phyloP scores from a whole-genome alignment of 768 basidiomycete genomes.

The Boletus pseudo-olivaceus region DNA sequence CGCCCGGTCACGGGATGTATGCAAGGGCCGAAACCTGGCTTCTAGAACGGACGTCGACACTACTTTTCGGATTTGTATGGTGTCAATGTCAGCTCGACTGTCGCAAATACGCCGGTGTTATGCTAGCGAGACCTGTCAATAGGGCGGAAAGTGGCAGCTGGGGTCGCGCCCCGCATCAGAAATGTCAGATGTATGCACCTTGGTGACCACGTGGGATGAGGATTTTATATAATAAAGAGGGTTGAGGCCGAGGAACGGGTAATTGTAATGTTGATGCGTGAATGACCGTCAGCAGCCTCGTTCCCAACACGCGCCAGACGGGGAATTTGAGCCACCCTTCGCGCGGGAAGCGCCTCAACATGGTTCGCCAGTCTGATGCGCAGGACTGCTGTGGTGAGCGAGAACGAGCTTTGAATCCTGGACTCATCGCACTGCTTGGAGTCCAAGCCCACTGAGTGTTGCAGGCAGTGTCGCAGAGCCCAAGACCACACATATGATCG shows the following conservation, averaged over 20 bases:
- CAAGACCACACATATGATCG: background rate
- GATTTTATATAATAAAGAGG: slow-evolving; percentile 15
- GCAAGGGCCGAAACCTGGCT: slow-evolving; percentile 7
- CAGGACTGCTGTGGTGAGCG: background rate
- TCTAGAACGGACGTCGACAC: slow-evolving; percentile 13
- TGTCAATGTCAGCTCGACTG: slow-evolving; percentile 1
- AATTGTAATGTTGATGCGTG: slow-evolving; percentile 20
- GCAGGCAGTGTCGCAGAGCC: background rate
- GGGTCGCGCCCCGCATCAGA: slow-evolving; percentile 5
- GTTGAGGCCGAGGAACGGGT: slow-evolving; percentile 23
- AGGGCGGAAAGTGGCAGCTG: background rate
- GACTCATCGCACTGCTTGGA: slow-evolving; percentile 1
- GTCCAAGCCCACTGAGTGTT: background rate
- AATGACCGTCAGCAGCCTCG: slow-evolving; percentile 29
- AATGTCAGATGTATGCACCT: slow-evolving; percentile 10
- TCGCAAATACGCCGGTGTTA: slow-evolving; percentile 4
- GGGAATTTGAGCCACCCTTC: slow-evolving; percentile 16
- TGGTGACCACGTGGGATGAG: slow-evolving; percentile 17
- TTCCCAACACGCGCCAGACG: slow-evolving; percentile 26
- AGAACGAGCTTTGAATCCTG: background rate
- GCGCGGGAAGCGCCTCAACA: background rate
- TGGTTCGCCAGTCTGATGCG: background rate
- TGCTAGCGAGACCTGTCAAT: slow-evolving; percentile 1
- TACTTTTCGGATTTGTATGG: background rate
- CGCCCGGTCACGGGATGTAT: slow-evolving; percentile 16